Conservation (phyloP, 805 yeast genomes). For the Schizosaccharomyces octosporus region DNA sequence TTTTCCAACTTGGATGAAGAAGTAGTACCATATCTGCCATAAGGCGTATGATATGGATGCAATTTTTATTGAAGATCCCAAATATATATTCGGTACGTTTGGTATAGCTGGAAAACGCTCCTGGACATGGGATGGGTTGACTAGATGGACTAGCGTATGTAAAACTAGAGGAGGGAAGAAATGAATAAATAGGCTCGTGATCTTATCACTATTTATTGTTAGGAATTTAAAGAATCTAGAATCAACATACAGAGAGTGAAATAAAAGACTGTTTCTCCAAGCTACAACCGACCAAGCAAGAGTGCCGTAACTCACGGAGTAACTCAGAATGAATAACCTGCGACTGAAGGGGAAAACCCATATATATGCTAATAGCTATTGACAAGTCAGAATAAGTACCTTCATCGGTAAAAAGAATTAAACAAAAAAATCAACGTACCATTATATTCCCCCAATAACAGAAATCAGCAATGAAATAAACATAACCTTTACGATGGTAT, state of each 20-base stretch:
- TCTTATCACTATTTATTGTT: conserved; percentile 49
- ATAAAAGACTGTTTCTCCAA: conserved; percentile 81
- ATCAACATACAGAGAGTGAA: conserved; percentile 22
- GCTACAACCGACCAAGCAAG: conserved; percentile 81
- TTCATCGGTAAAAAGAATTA: no score
- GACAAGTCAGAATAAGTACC: not conserved
- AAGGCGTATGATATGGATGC: conserved; percentile 61
- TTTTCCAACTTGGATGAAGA: conserved; percentile 62
- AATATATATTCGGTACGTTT: conserved; percentile 42
- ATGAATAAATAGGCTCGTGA: conserved; percentile 77
- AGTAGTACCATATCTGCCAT: conserved; percentile 82
- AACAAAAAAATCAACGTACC: not conserved
- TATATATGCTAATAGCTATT: conserved; percentile 30
- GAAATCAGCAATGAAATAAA: conserved; percentile 73
- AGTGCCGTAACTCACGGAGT: conserved; percentile 72
- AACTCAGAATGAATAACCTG: conserved; percentile 55
- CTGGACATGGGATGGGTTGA: conserved; percentile 18
- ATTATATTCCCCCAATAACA: conserved; percentile 74
- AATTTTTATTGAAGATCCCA: conserved; percentile 42
- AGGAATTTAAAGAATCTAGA: no score
- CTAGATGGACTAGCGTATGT: conserved; percentile 60
- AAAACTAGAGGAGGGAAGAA: conserved; percentile 70
- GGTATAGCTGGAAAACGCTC: conserved; percentile 63
- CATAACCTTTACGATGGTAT: conserved; percentile 54
- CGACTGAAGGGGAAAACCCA: conserved; percentile 65